Evolutionary conservation across 2,329 filamentous ascomycete species (phyloP).

Genomic region (Diaporthe citri): DNA sequence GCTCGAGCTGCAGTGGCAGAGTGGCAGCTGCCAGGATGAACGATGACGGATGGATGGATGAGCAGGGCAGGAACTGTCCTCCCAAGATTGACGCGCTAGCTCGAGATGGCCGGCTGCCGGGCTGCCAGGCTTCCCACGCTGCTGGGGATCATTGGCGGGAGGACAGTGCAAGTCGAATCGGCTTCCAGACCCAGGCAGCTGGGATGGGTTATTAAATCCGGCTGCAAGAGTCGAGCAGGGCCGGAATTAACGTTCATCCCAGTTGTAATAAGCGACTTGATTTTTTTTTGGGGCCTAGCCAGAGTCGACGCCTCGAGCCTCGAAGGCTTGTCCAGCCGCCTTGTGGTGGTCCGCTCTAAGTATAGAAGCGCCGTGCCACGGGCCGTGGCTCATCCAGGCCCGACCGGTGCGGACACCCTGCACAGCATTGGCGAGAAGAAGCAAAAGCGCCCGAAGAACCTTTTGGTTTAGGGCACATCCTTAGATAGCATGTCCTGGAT

Average conservation of each 20-base stretch:
- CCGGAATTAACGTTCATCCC: background rate
- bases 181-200: background rate
- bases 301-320: slow-evolving; percentile 11
- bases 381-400: slow-evolving; percentile 20
- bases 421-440: background rate
- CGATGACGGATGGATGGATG: slow-evolving; percentile 2
- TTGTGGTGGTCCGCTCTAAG: slow-evolving; percentile 17
- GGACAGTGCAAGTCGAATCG: background rate
- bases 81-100: background rate
- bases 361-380: slow-evolving; percentile 23
- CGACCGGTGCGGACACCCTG: background rate
- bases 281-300: background rate
- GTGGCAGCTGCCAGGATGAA: slow-evolving; percentile 3
- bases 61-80: background rate
- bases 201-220: background rate
- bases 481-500: slow-evolving; percentile 1
- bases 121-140: background rate
- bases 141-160: no score
- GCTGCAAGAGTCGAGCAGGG: background rate
- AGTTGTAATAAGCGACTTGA: background rate
- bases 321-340: slow-evolving; percentile 19
- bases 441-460: background rate
- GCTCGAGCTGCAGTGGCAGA: slow-evolving; percentile 6
- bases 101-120: background rate
- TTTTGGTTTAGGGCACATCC: background rate